Conservation (phyloP, 2,329 filamentous ascomycete genomes). For the Dactylellina leptospora region DNA sequence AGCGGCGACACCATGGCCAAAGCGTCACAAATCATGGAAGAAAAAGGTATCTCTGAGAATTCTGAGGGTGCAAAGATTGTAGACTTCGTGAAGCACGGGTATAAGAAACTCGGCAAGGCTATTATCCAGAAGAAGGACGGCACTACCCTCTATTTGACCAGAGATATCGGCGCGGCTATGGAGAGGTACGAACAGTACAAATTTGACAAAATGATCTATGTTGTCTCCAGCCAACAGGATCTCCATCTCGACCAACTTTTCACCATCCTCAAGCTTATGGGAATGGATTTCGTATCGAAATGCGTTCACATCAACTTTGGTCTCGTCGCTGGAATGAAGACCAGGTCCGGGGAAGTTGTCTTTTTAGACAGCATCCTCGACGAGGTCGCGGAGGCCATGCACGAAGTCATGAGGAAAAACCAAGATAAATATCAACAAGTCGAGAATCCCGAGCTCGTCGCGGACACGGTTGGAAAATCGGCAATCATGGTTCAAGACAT, state of each 20-base stretch:
- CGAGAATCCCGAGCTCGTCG: constrained; percentile 79
- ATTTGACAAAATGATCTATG: constrained; percentile 83
- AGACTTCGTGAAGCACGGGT: constrained; percentile 74
- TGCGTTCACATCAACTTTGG: constrained; percentile 81
- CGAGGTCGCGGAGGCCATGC: constrained; percentile 92
- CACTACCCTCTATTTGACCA: constrained; percentile 78
- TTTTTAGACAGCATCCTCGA: constrained; percentile 77
- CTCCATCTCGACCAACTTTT: constrained; percentile 77
- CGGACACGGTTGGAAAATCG: constrained; percentile 90
- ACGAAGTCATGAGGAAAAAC: constrained; percentile 94
- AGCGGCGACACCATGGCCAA: constrained; percentile 72
- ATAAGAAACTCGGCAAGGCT: constrained; percentile 74
- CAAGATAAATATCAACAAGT: constrained; percentile 89
- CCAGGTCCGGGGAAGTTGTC: constrained; percentile 76
- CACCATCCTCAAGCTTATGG: constrained; percentile 78
- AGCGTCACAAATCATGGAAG: constrained; percentile 70
- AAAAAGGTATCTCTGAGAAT: constrained; percentile 73
- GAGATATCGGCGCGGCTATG: constrained; percentile 78
- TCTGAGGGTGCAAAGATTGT: constrained; percentile 77
- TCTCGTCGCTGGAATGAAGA: constrained; percentile 75
- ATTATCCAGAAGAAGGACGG: constrained; percentile 78
- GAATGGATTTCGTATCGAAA: constrained; percentile 73
- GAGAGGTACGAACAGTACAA: constrained; percentile 70
- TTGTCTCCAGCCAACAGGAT: constrained; percentile 76
- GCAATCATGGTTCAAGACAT: constrained; percentile 99